Evolutionary conservation across 1,284 basidiomycete species (phyloP).

Genomic region (Heterobasidion parviporum): DNA sequence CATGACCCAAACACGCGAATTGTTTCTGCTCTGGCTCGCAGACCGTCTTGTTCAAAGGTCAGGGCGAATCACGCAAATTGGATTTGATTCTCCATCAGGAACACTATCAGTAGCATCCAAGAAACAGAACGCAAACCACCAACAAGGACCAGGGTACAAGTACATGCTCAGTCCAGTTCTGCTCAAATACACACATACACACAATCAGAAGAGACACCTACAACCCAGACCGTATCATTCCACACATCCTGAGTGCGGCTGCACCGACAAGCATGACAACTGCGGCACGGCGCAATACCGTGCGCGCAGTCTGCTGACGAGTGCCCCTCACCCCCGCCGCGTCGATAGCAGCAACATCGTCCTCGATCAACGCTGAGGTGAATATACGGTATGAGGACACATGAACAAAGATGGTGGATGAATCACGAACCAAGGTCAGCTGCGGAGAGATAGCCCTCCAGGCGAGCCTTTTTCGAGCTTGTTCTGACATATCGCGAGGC

Average conservation of each 20-base stretch:
- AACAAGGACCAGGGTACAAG: too few species aligned
- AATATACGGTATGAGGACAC: slow-evolving; percentile 1
- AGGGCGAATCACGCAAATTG: too few species aligned
- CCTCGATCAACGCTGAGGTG: slow-evolving; percentile 22
- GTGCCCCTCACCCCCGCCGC: slow-evolving; percentile 27
- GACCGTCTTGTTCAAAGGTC: too few species aligned
- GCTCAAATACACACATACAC: too few species aligned
- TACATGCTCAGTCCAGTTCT: too few species aligned
- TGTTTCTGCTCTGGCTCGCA: too few species aligned
- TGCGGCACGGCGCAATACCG: slow-evolving; percentile 15
- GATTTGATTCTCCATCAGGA: too few species aligned
- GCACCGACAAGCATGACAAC: slow-evolving; percentile 17
- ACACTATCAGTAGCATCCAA: too few species aligned
- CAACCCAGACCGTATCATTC: not conserved
- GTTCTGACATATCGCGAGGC: slow-evolving; percentile 23
- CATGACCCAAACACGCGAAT: too few species aligned
- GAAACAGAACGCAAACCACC: too few species aligned
- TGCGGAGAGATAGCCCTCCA: slow-evolving; percentile 48
- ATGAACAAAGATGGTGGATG: not conserved
- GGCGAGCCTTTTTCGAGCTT: slow-evolving; percentile 42
- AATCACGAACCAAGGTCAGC: slow-evolving; percentile 34
- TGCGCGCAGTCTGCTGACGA: slow-evolving; percentile 14
- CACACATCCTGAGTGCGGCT: slow-evolving; percentile 10
- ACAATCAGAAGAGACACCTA: too few species aligned
- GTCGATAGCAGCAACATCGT: slow-evolving; percentile 34